phyloP scores from a whole-genome alignment of 345 rosid species.

The Syzygium aqueum region DNA sequence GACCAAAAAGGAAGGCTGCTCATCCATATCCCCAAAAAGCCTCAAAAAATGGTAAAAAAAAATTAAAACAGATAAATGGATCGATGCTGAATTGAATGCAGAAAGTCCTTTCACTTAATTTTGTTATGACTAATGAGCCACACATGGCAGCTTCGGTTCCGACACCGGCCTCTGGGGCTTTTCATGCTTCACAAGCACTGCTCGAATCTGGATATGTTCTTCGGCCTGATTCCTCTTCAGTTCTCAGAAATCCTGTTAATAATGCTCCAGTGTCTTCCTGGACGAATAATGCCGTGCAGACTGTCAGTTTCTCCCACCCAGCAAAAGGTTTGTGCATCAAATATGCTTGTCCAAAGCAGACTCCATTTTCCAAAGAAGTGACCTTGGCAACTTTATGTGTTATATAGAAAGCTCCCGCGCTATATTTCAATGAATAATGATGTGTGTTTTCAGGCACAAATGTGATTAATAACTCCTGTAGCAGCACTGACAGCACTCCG shows the following conservation, averaged over 20 bases:
- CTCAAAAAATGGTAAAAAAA: slow-evolving; percentile 44
- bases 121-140: not conserved
- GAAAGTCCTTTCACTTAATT: not conserved
- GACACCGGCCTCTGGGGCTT: slow-evolving; percentile 33
- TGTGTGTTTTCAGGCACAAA: slow-evolving; percentile 18
- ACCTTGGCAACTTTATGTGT: not conserved
- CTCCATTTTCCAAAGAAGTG: not conserved
- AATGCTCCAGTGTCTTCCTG: slow-evolving; percentile 34
- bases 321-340: slow-evolving; percentile 30
- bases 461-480: slow-evolving; percentile 43
- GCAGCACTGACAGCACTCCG: slow-evolving; percentile 58
- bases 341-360: not conserved
- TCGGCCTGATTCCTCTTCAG: slow-evolving; percentile 45
- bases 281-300: slow-evolving; percentile 37
- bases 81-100: not conserved
- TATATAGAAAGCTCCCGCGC: not conserved
- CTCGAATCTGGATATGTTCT: slow-evolving; percentile 38
- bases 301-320: slow-evolving; percentile 30
- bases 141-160: slow-evolving; percentile 26
- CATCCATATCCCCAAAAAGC: slow-evolving; percentile 97
- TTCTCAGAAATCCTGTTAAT: slow-evolving; percentile 39
- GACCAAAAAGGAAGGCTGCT: slow-evolving; percentile 88
- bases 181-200: slow-evolving; percentile 35
- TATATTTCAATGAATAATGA: not conserved
- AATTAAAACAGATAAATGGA: not conserved